These are phyloP conservation scores for Crithidia fasciculata DNA, from an alignment of 208 protist species.

Conservation along the genomic window DNA sequence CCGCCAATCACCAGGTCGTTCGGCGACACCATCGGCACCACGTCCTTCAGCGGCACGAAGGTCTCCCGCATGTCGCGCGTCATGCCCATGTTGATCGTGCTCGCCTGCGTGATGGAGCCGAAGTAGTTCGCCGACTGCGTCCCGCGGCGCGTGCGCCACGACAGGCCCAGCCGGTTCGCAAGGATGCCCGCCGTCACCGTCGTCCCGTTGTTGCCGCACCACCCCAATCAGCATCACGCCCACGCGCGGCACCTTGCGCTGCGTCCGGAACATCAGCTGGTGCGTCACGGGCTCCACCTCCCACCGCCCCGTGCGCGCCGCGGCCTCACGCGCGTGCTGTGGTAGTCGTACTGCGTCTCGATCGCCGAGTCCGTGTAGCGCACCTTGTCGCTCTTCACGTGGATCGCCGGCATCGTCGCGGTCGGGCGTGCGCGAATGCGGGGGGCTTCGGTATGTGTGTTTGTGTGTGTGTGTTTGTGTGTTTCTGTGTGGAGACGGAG, in stretches of 20 bases:
- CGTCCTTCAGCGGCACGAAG: slow-evolving; percentile 92
- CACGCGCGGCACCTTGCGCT: slow-evolving; percentile 79
- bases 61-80: slow-evolving; percentile 91
- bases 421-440: too few relatives aligned
- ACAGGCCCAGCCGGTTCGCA: slow-evolving; percentile 94
- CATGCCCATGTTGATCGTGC: slow-evolving; percentile 94
- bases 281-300: slow-evolving; percentile 71
- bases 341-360: slow-evolving; percentile 84
- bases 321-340: slow-evolving; percentile 69
- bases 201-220: slow-evolving; percentile 99
- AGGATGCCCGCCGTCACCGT: slow-evolving; percentile 97
- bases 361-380: slow-evolving; percentile 84
- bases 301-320: slow-evolving; percentile 43
- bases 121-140: slow-evolving; percentile 96
- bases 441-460: too few relatives aligned
- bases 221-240: slow-evolving; percentile 97
- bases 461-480: too few relatives aligned
- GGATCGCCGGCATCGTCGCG: slow-evolving; percentile 45
- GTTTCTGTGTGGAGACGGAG: too few relatives aligned
- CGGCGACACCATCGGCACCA: slow-evolving; percentile 98
- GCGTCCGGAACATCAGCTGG: slow-evolving; percentile 90
- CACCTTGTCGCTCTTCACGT: slow-evolving; percentile 63
- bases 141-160: slow-evolving; percentile 95
- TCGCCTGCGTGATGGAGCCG: slow-evolving; percentile 97
- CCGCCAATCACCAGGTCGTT: slow-evolving; percentile 97